Base-by-base conservation (phyloP, 306 rosid genomes). In the Vigna unguiculata region DNA sequence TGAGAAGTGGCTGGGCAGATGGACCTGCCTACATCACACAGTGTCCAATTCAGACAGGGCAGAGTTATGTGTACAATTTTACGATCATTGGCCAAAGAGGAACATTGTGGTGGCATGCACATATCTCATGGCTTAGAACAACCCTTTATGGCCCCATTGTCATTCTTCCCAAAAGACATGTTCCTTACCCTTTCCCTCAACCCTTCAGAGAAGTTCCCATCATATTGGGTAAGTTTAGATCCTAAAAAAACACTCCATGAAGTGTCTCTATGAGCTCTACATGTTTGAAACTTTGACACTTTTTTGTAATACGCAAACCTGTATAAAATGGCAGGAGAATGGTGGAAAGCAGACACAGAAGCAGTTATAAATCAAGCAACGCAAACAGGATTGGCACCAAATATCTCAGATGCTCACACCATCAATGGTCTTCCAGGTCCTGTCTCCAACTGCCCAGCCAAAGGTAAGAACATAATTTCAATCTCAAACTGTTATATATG, bases 331-430 rank as follows among this genome's bases (percentile, higher is more conserved):
- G 61, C 79, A 91, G 96, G 96, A 51, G 96, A 89, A 4, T 91
- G 93, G 93, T 91, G 96, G 96, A 91, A 87, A 62, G 90, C 90
- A 12, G 89, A 91, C 81, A 89, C 96, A 53, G 96, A 89, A 73
- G 48, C 75, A 8, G 9, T 91, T 32, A 84, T 91, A 53, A 91
- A 85, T 74, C 93, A 91, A 86, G 96, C 93, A 65, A 79, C 19
- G 69, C 55, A 79, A 69, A 89, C 87, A 41, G 96, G 96, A 49
- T 80, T 38, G 38, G 90, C 92, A 14, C 93, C 96, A 38, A 91
- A 87, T 84, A 10, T 69, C 71, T 91, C 96, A 14, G 96, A 91
- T 79, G 90, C 91, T 77, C 88, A 85, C 69, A 88, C 89, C 62
- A 80, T 91, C 22, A 91, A 91, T 49, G 96, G 96, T 34, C 93